Percentiles rank a stretch among this genome's conserved stretches.
Evolutionary conservation across 2,329 filamentous ascomycete species (phyloP).

Genomic region (Colletotrichum orchidophilum): DNA sequence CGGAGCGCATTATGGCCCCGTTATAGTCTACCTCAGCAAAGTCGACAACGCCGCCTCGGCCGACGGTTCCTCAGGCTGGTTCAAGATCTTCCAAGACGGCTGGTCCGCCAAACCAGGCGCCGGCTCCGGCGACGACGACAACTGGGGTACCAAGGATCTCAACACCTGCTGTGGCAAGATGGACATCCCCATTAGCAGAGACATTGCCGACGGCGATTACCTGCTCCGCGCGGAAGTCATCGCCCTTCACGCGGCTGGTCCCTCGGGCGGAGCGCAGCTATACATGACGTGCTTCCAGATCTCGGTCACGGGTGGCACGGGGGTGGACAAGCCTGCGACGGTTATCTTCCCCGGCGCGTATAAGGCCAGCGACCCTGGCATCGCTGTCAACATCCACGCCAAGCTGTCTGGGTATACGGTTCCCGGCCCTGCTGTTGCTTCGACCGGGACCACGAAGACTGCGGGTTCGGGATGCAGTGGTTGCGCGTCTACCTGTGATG

Average conservation of each 20-base stretch:
- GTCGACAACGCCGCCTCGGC: slow-evolving; percentile 58
- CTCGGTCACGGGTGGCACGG: slow-evolving; percentile 39
- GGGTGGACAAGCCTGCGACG: slow-evolving; percentile 41
- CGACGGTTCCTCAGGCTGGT: slow-evolving; percentile 55
- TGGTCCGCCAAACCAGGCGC: slow-evolving; percentile 45
- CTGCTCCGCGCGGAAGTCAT: slow-evolving; percentile 59
- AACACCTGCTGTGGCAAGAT: slow-evolving; percentile 52
- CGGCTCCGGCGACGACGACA: slow-evolving; percentile 53
- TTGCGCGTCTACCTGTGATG: slow-evolving; percentile 50
- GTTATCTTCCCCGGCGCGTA: slow-evolving; percentile 56
- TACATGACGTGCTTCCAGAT: slow-evolving; percentile 53
- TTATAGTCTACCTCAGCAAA: slow-evolving; percentile 61
- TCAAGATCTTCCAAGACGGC: slow-evolving; percentile 62
- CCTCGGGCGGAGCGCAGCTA: slow-evolving; percentile 45
- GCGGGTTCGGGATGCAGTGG: slow-evolving; percentile 51
- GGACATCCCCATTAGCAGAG: slow-evolving; percentile 47
- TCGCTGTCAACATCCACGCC: slow-evolving; percentile 58
- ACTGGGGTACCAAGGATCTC: slow-evolving; percentile 55
- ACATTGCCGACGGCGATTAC: slow-evolving; percentile 49
- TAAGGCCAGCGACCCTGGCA: slow-evolving; percentile 53
- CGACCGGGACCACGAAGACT: slow-evolving; percentile 50
- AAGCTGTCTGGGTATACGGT: slow-evolving; percentile 50
- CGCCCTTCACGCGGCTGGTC: slow-evolving; percentile 55
- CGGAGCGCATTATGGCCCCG: slow-evolving; percentile 63
- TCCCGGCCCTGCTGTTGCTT: slow-evolving; percentile 53